These are phyloP conservation scores for Diaporthe amygdali DNA, from an alignment of 2,329 filamentous ascomycete genomes.

Conservation along the genomic window DNA sequence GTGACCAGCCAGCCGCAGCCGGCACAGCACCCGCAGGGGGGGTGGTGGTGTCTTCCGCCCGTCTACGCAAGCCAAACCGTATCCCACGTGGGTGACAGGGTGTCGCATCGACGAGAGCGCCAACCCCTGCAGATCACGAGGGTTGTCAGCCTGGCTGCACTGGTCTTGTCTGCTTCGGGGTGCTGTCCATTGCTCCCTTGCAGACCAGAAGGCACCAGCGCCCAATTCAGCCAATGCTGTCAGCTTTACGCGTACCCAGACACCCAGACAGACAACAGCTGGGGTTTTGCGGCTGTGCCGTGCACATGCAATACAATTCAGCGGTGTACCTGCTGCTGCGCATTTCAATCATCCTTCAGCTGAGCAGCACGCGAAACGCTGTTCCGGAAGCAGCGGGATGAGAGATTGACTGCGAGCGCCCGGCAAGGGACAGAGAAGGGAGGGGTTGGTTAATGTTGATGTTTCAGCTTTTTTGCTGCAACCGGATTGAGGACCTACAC, in stretches of 20 bases:
- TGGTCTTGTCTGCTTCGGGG: neutral
- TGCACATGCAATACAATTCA: neutral
- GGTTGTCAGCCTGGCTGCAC: conserved; percentile 4
- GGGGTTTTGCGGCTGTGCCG: neutral
- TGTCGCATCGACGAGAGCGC: neutral
- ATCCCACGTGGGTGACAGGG: conserved; percentile 8
- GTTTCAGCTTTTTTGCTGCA: neutral
- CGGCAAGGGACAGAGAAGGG: neutral
- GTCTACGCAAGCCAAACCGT: conserved; percentile 5
- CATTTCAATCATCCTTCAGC: neutral
- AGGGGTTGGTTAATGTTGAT: neutral
- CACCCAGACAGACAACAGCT: neutral
- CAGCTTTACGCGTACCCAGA: neutral
- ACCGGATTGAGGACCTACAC: neutral
- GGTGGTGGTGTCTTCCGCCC: neutral
- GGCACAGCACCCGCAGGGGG: neutral
- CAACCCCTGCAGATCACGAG: conserved; percentile 9
- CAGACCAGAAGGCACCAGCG: neutral
- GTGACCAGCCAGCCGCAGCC: neutral
- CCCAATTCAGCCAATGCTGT: conserved; percentile 1
- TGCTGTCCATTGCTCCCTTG: neutral
- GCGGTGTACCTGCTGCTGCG: neutral
- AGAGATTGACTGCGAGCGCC: neutral
- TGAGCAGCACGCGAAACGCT: conserved; percentile 4
- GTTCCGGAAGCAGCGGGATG: conserved; percentile 10